Conservation (phyloP, 257 asterid genomes). For the Asclepias syriaca region DNA sequence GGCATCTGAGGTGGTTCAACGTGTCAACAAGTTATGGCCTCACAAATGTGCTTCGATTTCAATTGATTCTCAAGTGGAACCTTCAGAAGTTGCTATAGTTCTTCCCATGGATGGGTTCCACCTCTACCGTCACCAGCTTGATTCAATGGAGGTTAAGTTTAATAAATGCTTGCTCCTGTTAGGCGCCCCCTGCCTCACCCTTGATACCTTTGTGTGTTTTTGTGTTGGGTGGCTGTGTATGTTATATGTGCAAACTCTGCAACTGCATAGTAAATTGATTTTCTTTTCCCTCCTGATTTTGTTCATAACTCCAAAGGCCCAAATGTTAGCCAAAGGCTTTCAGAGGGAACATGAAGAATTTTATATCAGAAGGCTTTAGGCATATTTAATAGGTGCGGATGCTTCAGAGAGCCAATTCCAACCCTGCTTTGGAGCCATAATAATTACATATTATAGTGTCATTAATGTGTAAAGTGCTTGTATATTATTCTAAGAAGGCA, state of each 20-base stretch:
- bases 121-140: constrained; percentile 85
- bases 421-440: background rate
- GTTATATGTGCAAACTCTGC: background rate
- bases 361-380: background rate
- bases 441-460: background rate
- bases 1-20: constrained; percentile 64
- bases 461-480: background rate
- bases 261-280: background rate
- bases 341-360: background rate
- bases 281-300: background rate
- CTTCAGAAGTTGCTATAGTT: constrained; percentile 67
- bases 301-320: background rate
- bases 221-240: background rate
- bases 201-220: background rate
- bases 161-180: constrained; percentile 4
- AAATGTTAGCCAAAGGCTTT: background rate
- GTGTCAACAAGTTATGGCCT: constrained; percentile 79
- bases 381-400: background rate
- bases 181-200: background rate
- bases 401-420: background rate
- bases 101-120: constrained; percentile 99
- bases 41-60: constrained; percentile 41
- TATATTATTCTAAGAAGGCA: background rate
- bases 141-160: constrained; percentile 72
- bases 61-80: constrained; percentile 72